These are phyloP conservation scores for Physaria fendleri DNA, from an alignment of 345 rosid species.

Conservation along the genomic window DNA sequence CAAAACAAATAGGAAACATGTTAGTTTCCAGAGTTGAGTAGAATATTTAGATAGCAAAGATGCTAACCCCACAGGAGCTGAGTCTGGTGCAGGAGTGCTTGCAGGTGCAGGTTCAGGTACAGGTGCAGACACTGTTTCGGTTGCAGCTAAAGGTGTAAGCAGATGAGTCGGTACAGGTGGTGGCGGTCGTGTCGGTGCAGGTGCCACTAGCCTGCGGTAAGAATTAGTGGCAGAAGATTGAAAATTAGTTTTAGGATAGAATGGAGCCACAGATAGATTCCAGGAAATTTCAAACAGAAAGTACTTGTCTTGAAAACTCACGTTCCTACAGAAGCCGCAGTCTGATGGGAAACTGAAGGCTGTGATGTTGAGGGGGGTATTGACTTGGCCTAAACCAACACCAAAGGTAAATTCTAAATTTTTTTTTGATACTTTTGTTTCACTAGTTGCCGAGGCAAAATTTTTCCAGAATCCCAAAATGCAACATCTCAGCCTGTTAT, in stretches of 20 bases:
- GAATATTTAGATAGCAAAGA: conserved; percentile 22
- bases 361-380: conserved; percentile 32
- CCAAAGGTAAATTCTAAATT: background rate
- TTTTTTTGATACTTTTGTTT: background rate
- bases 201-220: conserved; percentile 17
- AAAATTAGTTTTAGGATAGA: conserved; percentile 1
- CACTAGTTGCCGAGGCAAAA: background rate
- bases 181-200: background rate
- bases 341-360: conserved; percentile 36
- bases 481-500: background rate
- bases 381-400: conserved; percentile 46
- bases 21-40: conserved; percentile 3
- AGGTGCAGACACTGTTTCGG: conserved; percentile 10
- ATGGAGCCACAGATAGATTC: background rate
- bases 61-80: conserved; percentile 30
- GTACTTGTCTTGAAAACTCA: conserved; percentile 27
- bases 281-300: background rate
- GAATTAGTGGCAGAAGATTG: background rate
- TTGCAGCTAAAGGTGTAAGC: background rate
- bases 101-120: conserved; percentile 22
- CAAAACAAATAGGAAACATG: conserved; percentile 1
- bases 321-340: conserved; percentile 38
- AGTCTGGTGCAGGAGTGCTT: conserved; percentile 32
- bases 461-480: background rate
- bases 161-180: background rate